These are phyloP conservation scores for Trebouxia sp. DNA, from an alignment of 139 green algal species.

Conservation along the genomic window DNA sequence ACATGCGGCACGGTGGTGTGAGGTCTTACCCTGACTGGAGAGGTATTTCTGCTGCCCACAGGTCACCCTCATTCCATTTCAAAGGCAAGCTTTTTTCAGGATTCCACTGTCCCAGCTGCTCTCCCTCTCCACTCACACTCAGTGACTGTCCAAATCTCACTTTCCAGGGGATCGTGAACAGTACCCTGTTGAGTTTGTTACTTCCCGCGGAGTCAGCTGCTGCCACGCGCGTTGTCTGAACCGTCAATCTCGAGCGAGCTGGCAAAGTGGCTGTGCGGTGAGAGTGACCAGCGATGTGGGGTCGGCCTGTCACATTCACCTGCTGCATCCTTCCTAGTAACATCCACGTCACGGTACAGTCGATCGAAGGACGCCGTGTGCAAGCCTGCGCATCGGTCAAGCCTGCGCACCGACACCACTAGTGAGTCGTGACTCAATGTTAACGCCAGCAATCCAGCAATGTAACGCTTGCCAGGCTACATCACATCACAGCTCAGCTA, in stretches of 20 bases:
- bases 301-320: too few species aligned
- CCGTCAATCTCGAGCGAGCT: not conserved
- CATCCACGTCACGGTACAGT: too few species aligned
- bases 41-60: constrained; percentile 9
- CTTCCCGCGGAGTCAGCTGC: not conserved
- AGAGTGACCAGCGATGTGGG: too few species aligned
- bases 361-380: too few species aligned
- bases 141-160: not conserved
- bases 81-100: not conserved
- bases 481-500: too few species aligned
- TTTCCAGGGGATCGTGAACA: not conserved
- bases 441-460: too few species aligned
- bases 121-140: constrained; percentile 3
- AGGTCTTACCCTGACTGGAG: not conserved
- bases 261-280: too few species aligned
- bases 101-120: not conserved
- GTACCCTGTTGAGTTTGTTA: not conserved
- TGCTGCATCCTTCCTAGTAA: too few species aligned
- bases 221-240: not conserved
- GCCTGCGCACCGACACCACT: too few species aligned
- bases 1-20: not conserved
- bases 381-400: too few species aligned
- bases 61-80: not conserved
- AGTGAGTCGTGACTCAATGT: too few species aligned
- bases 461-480: too few species aligned